Evolutionary conservation across 176 grass and related monocot species (phyloP).

Genomic region (Alloteropsis semialata): DNA sequence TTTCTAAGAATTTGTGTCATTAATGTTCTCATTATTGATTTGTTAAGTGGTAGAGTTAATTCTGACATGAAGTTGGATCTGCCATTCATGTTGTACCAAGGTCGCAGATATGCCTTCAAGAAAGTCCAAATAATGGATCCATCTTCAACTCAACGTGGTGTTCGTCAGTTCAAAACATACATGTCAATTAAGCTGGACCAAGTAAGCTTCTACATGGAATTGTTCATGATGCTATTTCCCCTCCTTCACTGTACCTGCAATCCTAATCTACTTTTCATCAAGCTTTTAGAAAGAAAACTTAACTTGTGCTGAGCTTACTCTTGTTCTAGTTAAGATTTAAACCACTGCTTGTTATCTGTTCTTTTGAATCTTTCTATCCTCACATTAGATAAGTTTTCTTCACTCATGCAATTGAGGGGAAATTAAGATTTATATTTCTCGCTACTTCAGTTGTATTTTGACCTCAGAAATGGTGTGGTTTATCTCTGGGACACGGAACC

Average conservation of each 20-base stretch:
- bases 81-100: constrained; percentile 19
- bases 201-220: constrained; percentile 33
- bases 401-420: neutral
- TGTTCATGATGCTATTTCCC: constrained; percentile 6
- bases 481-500: neutral
- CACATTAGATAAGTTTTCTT: neutral
- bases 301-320: neutral
- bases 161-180: constrained; percentile 62
- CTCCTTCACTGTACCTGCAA: neutral
- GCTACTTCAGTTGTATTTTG: neutral
- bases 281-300: neutral
- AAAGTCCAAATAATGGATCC: constrained; percentile 55
- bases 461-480: neutral
- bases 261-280: neutral
- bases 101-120: constrained; percentile 55
- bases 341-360: constrained; percentile 1
- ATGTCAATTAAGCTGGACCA: constrained; percentile 54
- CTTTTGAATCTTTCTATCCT: constrained; percentile 26
- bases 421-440: constrained; percentile 12
- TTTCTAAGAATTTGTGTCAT: neutral
- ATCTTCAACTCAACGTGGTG: constrained; percentile 49
- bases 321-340: constrained; percentile 1
- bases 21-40: constrained; percentile 2
- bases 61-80: constrained; percentile 32
- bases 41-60: constrained; percentile 14